A percentile compares a stretch with the other conserved stretches of the same genome.
phyloP scores from a whole-genome alignment of 1,284 basidiomycete genomes.

The Fomitopsis betulina region DNA sequence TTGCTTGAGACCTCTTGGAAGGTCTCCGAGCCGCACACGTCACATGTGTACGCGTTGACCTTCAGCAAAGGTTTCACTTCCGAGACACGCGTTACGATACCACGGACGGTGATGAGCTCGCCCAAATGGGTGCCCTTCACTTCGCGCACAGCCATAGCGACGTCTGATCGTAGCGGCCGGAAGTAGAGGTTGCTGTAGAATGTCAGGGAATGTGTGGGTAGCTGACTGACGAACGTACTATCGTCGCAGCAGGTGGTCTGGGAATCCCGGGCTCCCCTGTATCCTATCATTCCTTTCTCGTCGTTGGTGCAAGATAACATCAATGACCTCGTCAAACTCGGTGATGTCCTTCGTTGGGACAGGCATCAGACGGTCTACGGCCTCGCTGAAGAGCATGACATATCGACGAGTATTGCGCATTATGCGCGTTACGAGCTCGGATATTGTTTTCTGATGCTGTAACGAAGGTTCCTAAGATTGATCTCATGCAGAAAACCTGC shows the following conservation, averaged over 20 bases:
- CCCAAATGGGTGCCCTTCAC: conserved; percentile 87
- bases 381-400: conserved; percentile 85
- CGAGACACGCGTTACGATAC: conserved; percentile 97
- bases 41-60: conserved; percentile 98
- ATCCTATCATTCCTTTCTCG: conserved; percentile 81
- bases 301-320: conserved; percentile 92
- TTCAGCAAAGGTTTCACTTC: conserved; percentile 98
- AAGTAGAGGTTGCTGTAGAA: conserved; percentile 85
- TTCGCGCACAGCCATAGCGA: conserved; percentile 85
- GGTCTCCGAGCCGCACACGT: conserved; percentile 96
- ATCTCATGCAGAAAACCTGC: background rate
- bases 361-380: conserved; percentile 87
- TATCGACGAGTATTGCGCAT: conserved; percentile 88
- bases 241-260: conserved; percentile 86
- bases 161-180: conserved; percentile 71
- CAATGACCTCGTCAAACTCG: conserved; percentile 88
- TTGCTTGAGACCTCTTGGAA: conserved; percentile 98
- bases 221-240: conserved; percentile 63
- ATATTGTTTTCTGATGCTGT: conserved; percentile 63
- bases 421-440: conserved; percentile 73
- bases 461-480: conserved; percentile 1
- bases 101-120: conserved; percentile 91
- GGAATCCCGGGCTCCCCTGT: conserved; percentile 73
- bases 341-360: conserved; percentile 85
- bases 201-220: conserved; percentile 16